Percentiles rank a stretch among this genome's conserved stretches.
phyloP scores from a whole-genome alignment of 73 alveolate genomes.

The Paramecium pentaurelia region DNA sequence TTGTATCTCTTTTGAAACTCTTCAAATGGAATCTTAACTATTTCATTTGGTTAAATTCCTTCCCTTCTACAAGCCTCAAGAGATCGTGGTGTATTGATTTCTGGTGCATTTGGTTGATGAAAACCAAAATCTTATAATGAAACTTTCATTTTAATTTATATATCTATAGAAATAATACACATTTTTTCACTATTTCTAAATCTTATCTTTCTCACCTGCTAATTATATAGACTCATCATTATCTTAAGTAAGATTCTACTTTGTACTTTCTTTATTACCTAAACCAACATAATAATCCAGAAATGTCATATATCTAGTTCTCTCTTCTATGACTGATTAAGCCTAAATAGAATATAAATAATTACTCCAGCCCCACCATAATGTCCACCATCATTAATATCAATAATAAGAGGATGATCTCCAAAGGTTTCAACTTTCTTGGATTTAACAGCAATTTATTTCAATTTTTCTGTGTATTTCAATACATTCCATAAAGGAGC shows the following conservation, averaged over 20 bases:
- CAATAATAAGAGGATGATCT: slow-evolving; percentile 22
- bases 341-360: not conserved
- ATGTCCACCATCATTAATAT: slow-evolving; percentile 30
- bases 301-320: slow-evolving; percentile 52
- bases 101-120: not conserved
- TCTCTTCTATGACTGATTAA: not conserved
- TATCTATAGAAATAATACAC: not conserved
- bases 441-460: slow-evolving; percentile 54
- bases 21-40: not conserved
- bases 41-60: slow-evolving; percentile 8
- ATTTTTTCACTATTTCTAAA: not conserved
- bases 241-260: not conserved
- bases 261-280: not conserved
- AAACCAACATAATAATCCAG: slow-evolving; percentile 50
- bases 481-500: slow-evolving; percentile 79
- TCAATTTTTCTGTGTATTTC: slow-evolving; percentile 76
- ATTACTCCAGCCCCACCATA: slow-evolving; percentile 50
- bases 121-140: not conserved
- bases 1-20: not conserved
- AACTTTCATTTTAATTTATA: not conserved
- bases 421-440: slow-evolving; percentile 12
- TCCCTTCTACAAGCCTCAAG: slow-evolving; percentile 37
- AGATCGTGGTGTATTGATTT: slow-evolving; percentile 20
- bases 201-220: not conserved
- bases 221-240: not conserved